A percentile compares a stretch with the other conserved stretches of the same genome.
Evolutionary conservation across 129 eudicot genomes (phyloP).

Genomic region (Centella asiatica): DNA sequence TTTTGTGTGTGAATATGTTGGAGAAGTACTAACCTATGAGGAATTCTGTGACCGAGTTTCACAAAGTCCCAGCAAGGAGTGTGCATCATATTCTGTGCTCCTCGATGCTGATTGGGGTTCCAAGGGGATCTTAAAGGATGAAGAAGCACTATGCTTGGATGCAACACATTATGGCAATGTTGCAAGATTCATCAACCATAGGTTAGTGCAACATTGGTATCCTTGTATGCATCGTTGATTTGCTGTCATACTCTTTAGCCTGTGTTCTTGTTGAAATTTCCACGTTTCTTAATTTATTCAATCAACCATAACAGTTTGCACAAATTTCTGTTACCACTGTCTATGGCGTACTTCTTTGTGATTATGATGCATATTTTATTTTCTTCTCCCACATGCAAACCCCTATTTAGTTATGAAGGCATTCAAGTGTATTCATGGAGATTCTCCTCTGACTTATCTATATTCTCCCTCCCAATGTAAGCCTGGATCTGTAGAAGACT

Average conservation of each 20-base stretch:
- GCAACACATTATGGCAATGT: constrained; percentile 75
- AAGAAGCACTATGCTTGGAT: constrained; percentile 83
- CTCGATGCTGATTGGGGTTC: constrained; percentile 95
- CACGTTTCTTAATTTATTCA: background rate
- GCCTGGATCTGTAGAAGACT: no score
- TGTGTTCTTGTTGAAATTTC: background rate
- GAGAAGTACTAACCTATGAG: constrained; percentile 72
- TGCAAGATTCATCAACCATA: constrained; percentile 79
- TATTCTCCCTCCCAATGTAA: no score
- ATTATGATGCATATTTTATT: background rate
- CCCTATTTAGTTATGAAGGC: no score
- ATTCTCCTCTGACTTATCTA: no score
- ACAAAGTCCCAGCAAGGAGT: constrained; percentile 40
- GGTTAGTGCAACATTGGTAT: constrained; percentile 24
- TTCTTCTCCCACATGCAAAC: background rate
- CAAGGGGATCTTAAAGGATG: constrained; percentile 56
- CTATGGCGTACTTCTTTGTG: background rate
- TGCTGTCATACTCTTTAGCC: background rate
- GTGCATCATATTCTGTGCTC: constrained; percentile 67
- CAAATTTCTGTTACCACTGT: background rate
- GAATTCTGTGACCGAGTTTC: constrained; percentile 65
- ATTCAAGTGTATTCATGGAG: no score
- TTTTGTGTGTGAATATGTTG: constrained; percentile 90
- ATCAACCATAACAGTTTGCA: background rate
- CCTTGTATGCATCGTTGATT: background rate